These are phyloP conservation scores for Colletotrichum ledebouriae DNA, from an alignment of 2,329 filamentous ascomycete species.

Conservation along the genomic window DNA sequence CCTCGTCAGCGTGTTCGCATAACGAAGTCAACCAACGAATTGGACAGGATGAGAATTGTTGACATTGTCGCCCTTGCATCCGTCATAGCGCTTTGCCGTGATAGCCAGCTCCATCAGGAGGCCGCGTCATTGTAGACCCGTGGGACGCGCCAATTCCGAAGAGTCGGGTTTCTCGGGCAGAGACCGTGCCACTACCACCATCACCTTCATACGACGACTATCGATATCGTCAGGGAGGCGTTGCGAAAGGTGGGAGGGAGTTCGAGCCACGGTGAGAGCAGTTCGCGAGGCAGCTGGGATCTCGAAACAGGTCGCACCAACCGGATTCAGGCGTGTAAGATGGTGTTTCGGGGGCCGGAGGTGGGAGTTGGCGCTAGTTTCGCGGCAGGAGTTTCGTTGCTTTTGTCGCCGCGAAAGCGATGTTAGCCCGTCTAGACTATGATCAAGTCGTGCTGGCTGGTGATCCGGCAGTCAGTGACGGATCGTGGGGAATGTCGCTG, in stretches of 20 bases:
- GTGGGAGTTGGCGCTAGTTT: not conserved
- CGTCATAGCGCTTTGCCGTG: slow-evolving; percentile 16
- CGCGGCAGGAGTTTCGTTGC: not conserved
- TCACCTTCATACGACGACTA: slow-evolving; percentile 20
- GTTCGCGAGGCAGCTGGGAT: slow-evolving; percentile 12
- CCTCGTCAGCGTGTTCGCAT: not conserved
- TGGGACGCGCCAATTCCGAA: not conserved
- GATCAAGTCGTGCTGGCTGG: not conserved
- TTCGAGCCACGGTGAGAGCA: slow-evolving; percentile 1
- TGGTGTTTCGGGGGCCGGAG: slow-evolving; percentile 23
- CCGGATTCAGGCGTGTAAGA: slow-evolving; percentile 16
- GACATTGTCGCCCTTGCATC: slow-evolving; percentile 12
- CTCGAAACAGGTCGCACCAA: slow-evolving; percentile 34
- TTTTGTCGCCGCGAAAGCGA: not conserved
- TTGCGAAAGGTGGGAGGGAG: slow-evolving; percentile 6
- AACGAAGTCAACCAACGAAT: not conserved
- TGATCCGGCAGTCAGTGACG: not conserved
- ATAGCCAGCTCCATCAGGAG: not conserved
- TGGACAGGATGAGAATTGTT: not conserved
- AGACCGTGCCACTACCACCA: not conserved
- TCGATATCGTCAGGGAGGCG: slow-evolving; percentile 8
- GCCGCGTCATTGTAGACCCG: slow-evolving; percentile 32
- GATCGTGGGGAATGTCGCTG: slow-evolving; percentile 2
- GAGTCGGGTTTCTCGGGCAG: not conserved
- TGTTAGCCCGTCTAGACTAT: no score